Base-by-base conservation (phyloP, 208 protist genomes). In the Naegleria lovaniensis region DNA sequence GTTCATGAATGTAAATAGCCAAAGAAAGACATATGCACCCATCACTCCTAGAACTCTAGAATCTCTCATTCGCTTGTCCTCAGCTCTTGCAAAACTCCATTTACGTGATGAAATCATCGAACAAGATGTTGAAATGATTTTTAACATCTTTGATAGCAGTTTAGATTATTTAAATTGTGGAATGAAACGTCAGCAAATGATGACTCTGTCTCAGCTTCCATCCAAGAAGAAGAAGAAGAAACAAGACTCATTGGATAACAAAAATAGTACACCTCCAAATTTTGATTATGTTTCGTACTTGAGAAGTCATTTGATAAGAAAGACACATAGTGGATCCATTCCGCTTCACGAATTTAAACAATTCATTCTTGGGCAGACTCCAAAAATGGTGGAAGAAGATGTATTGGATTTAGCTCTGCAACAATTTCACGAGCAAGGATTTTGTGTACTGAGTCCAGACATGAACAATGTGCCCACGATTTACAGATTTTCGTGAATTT, bases 21-120 rank as follows among this genome's bases (percentile, higher is more conserved):
- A 79, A 36, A 29, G 29, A 29, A n/a, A 75, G 13, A 13, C 29
- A 1, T 13, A 79, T 79, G 19, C n/a, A 36, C 93, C 97, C 5
- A 99, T 99, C 92, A 99, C 98, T 0, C 98, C 99, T 86, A 96
- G 99, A 41, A 97, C 99, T 93, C 95, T 99, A 90, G 99, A 99
- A 95, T 98, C 97, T 0, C 97, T 99, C 43, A 97, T 99, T 67
- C 96, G 99, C 85, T 96, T 99, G 83, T 95, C 98, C 25, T 98
- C 99, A 95, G 98, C 98, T 0, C 96, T 98, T 93, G 99, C 99
- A 0, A 95, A 97, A 67, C 96, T 99, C 94, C 98, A 99, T 92
- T 95, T 99, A 48, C 95, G 98, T 48, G 96, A 99, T 91, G 97
- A 96, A 91, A 99, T 99, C 3, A 95, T 91, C 6, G 95, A 99